Evolutionary conservation across 768 basidiomycete genomes (phyloP).

Genomic region (Trametes cingulata): DNA sequence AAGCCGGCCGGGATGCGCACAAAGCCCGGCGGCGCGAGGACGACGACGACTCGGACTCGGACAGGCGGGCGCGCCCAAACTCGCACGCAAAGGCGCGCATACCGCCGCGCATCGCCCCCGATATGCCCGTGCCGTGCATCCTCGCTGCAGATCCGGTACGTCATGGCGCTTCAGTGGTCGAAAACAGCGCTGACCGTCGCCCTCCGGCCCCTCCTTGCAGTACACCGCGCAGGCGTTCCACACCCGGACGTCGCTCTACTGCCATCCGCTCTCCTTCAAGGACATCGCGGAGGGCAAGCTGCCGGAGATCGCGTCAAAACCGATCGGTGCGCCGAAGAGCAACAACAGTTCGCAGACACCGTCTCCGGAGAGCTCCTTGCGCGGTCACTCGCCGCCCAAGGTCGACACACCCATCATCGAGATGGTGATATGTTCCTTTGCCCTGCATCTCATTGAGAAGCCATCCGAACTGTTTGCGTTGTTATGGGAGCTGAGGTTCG

Average conservation of each 20-base stretch:
- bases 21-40: slow-evolving; percentile 6
- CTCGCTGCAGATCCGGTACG: slow-evolving; percentile 56
- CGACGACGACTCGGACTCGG: slow-evolving; percentile 20
- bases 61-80: slow-evolving; percentile 21
- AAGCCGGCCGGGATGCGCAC: slow-evolving; percentile 30
- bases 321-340: slow-evolving; percentile 16
- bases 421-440: slow-evolving; percentile 73
- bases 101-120: slow-evolving; percentile 37
- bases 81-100: slow-evolving; percentile 23
- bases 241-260: slow-evolving; percentile 53
- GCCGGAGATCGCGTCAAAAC: slow-evolving; percentile 34
- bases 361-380: slow-evolving; percentile 12
- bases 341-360: slow-evolving; percentile 4
- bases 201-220: too few relatives aligned
- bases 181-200: not conserved
- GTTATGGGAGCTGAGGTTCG: slow-evolving; percentile 54
- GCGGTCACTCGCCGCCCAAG: not conserved
- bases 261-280: slow-evolving; percentile 59
- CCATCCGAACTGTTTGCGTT: slow-evolving; percentile 64
- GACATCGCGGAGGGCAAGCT: slow-evolving; percentile 61
- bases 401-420: slow-evolving; percentile 39
- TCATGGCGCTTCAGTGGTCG: not conserved
- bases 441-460: slow-evolving; percentile 65
- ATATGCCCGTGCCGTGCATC: slow-evolving; percentile 37
- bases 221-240: slow-evolving; percentile 62